phyloP scores from a whole-genome alignment of 169 alveolate species.

The Cryptosporidium ryanae region DNA sequence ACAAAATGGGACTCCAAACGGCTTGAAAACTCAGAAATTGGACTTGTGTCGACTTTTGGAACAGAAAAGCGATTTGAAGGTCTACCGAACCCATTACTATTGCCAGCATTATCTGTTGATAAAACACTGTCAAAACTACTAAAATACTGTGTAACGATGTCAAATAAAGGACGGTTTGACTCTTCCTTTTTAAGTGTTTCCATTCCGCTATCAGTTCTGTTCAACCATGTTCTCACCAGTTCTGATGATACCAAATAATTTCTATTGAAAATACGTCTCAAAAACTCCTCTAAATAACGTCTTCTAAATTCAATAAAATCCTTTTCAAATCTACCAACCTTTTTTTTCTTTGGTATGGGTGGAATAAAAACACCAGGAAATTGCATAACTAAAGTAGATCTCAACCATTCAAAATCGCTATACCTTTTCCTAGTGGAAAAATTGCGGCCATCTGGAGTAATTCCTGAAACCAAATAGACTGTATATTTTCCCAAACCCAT shows the following conservation, averaged over 20 bases:
- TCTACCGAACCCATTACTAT: slow-evolving; percentile 2
- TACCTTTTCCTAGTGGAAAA: slow-evolving; percentile 78
- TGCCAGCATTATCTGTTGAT: slow-evolving; percentile 1
- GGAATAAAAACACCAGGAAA: slow-evolving; percentile 81
- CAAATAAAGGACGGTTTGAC: slow-evolving; percentile 65
- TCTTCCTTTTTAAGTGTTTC: slow-evolving; percentile 62
- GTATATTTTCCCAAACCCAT: slow-evolving; percentile 72
- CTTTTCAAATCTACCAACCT: slow-evolving; percentile 80
- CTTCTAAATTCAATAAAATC: slow-evolving; percentile 77
- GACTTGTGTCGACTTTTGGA: slow-evolving; percentile 62
- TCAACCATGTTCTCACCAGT: slow-evolving; percentile 59
- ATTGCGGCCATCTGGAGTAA: slow-evolving; percentile 68
- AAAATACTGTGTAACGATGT: slow-evolving; percentile 64
- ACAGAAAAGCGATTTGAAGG: slow-evolving; percentile 66
- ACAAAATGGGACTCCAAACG: slow-evolving; percentile 41
- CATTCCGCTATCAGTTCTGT: slow-evolving; percentile 70
- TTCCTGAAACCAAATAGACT: slow-evolving; percentile 76
- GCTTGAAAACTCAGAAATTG: slow-evolving; percentile 47
- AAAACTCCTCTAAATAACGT: slow-evolving; percentile 80
- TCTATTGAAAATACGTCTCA: slow-evolving; percentile 75
- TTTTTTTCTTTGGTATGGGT: slow-evolving; percentile 81
- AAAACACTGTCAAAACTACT: slow-evolving; percentile 71
- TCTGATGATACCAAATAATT: slow-evolving; percentile 64
- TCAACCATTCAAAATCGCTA: slow-evolving; percentile 82
- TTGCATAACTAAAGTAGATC: slow-evolving; percentile 76